phyloP scores from a whole-genome alignment of 2,329 filamentous ascomycete species.

The Paraphoma chrysanthemicola region DNA sequence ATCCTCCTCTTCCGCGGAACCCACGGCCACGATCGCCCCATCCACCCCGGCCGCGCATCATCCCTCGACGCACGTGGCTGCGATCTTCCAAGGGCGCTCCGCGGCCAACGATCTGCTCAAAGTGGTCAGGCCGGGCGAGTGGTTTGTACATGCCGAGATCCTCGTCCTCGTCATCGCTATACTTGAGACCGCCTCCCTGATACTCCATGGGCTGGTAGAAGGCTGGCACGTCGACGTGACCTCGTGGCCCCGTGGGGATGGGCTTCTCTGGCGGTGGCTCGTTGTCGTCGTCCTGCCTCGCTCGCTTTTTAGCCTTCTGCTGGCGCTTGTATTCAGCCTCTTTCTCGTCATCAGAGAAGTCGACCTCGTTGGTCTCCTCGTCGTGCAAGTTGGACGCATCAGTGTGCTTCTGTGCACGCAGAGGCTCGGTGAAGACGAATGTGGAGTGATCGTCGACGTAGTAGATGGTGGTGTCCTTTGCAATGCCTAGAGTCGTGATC shows the following conservation, averaged over 20 bases:
- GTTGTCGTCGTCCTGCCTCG: conserved; percentile 38
- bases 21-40: conserved; percentile 47
- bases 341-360: conserved; percentile 96
- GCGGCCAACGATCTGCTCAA: conserved; percentile 53
- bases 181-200: conserved; percentile 48
- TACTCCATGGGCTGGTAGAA: conserved; percentile 34
- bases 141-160: conserved; percentile 56
- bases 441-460: conserved; percentile 81
- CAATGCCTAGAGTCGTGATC: conserved; percentile 70
- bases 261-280: conserved; percentile 26
- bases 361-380: conserved; percentile 89
- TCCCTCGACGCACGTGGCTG: conserved; percentile 46
- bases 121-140: conserved; percentile 55
- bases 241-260: conserved; percentile 30
- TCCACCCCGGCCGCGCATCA: conserved; percentile 38
- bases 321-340: conserved; percentile 76
- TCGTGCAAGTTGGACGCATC: conserved; percentile 96
- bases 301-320: conserved; percentile 66
- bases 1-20: conserved; percentile 42
- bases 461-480: conserved; percentile 74
- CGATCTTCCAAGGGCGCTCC: conserved; percentile 46
- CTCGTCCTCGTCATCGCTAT: conserved; percentile 54
- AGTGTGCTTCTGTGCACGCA: conserved; percentile 82
- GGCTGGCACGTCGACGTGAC: conserved; percentile 23
- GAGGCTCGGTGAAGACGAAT: conserved; percentile 84